Conservation (phyloP, 805 yeast genomes). For the Candida fluviatilis region DNA sequence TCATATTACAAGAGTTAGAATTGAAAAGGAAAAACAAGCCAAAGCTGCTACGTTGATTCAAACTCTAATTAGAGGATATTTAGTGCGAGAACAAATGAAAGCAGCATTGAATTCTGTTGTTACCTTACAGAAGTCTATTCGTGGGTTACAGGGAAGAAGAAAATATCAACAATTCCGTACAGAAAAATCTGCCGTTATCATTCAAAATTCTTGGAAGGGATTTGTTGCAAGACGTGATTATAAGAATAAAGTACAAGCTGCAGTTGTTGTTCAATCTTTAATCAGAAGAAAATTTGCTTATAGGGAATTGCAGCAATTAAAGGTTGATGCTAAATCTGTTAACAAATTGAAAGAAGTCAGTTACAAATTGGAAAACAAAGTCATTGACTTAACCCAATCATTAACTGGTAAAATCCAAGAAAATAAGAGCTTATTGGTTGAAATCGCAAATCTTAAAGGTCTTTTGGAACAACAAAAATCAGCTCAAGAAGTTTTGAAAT, state of each 20-base stretch:
- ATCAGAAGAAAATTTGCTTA: slow-evolving; percentile 74
- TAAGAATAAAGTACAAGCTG: slow-evolving; percentile 45
- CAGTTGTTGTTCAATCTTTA: slow-evolving; percentile 71
- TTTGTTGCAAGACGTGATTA: slow-evolving; percentile 54
- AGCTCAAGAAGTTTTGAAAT: slow-evolving; percentile 50
- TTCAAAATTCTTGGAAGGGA: slow-evolving; percentile 77
- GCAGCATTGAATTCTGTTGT: slow-evolving; percentile 35
- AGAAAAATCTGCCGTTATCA: slow-evolving; percentile 58
- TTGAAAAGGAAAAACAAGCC: slow-evolving; percentile 51
- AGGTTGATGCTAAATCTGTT: slow-evolving; percentile 88
- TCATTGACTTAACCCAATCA: slow-evolving; percentile 89
- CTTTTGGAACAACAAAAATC: slow-evolving; percentile 50
- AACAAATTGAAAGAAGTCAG: slow-evolving; percentile 87
- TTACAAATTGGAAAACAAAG: slow-evolving; percentile 92
- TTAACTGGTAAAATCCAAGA: slow-evolving; percentile 77
- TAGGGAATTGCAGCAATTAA: slow-evolving; percentile 57
- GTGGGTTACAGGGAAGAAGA: slow-evolving; percentile 53
- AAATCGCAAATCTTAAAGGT: slow-evolving; percentile 46
- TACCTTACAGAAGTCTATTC: slow-evolving; percentile 43
- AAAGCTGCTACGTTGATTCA: slow-evolving; percentile 71
- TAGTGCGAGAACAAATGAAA: slow-evolving; percentile 39
- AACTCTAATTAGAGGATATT: slow-evolving; percentile 54
- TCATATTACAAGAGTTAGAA: slow-evolving; percentile 48
- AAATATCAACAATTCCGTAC: slow-evolving; percentile 47
- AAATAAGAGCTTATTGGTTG: slow-evolving; percentile 64